phyloP scores from a whole-genome alignment of 2,329 filamentous ascomycete genomes.

The Epichloe uncinata region DNA sequence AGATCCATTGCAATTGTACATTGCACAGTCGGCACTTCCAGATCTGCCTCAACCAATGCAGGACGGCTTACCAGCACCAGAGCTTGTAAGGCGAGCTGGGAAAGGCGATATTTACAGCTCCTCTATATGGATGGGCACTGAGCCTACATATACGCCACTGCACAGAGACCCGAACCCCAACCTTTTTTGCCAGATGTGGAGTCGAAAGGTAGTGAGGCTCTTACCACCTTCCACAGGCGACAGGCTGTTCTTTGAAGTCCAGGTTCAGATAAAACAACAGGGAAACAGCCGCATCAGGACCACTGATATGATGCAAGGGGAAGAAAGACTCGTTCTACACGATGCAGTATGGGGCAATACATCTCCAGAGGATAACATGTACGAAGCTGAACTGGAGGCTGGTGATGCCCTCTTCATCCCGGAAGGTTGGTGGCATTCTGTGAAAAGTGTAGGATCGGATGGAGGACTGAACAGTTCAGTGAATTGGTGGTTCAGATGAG shows the following conservation, averaged over 20 bases:
- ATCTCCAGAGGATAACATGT: conserved; percentile 18
- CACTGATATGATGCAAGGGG: conserved; percentile 82
- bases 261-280: conserved; percentile 23
- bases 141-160: conserved; percentile 79
- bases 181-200: conserved; percentile 64
- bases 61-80: conserved; percentile 54
- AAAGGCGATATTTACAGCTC: conserved; percentile 77
- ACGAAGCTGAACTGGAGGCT: conserved; percentile 42
- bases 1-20: conserved; percentile 48
- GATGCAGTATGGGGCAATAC: conserved; percentile 52
- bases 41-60: conserved; percentile 52
- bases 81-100: conserved; percentile 47
- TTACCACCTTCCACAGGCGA: conserved; percentile 51
- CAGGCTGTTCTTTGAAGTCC: conserved; percentile 45
- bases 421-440: conserved; percentile 33
- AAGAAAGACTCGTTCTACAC: conserved; percentile 54
- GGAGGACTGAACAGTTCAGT: conserved; percentile 28
- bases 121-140: conserved; percentile 77
- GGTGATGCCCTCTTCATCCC: conserved; percentile 33
- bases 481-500: conserved; percentile 33
- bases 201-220: conserved; percentile 60
- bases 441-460: conserved; percentile 22
- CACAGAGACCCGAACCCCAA: conserved; percentile 94
- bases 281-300: conserved; percentile 48
- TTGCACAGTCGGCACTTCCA: conserved; percentile 66